Conservation (phyloP, 805 yeast species). For the Myxozyma monticola region DNA sequence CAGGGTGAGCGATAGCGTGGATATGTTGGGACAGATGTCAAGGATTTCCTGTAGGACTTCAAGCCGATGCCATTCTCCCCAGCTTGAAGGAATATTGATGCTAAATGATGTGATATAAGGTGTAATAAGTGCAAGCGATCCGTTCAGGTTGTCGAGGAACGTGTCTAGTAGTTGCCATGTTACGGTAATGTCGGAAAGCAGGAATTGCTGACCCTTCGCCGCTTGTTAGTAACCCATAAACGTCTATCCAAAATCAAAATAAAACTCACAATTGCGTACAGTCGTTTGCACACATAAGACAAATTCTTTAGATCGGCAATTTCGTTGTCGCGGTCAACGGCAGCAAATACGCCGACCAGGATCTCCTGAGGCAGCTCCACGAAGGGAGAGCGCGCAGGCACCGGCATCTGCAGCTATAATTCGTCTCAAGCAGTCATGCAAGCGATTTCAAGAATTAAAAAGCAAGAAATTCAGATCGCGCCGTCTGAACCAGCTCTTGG, state of each 20-base stretch:
- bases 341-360: slow-evolving; percentile 7
- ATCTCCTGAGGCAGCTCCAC: slow-evolving; percentile 18
- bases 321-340: slow-evolving; percentile 1
- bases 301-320: slow-evolving; percentile 9
- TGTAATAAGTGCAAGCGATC: slow-evolving; percentile 1
- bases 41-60: slow-evolving; percentile 14
- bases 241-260: background rate
- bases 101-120: slow-evolving; percentile 20
- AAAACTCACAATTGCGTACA: slow-evolving; percentile 17
- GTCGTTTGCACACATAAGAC: slow-evolving; percentile 13
- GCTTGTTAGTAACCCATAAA: background rate
- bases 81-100: slow-evolving; percentile 23
- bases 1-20: slow-evolving; percentile 13
- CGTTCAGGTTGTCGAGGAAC: slow-evolving; percentile 7
- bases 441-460: too few relatives aligned
- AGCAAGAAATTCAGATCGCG: too few relatives aligned
- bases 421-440: too few relatives aligned
- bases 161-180: slow-evolving; percentile 23
- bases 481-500: too few relatives aligned
- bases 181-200: slow-evolving; percentile 15
- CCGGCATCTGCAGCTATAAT: too few relatives aligned
- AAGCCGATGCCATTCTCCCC: slow-evolving; percentile 33
- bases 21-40: slow-evolving; percentile 10
- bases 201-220: slow-evolving; percentile 27
- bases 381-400: slow-evolving; percentile 6